A percentile compares a stretch with the other conserved stretches of the same genome.
Evolutionary conservation across 2,329 filamentous ascomycete genomes (phyloP).

Genomic region (Trichoderma koningii): DNA sequence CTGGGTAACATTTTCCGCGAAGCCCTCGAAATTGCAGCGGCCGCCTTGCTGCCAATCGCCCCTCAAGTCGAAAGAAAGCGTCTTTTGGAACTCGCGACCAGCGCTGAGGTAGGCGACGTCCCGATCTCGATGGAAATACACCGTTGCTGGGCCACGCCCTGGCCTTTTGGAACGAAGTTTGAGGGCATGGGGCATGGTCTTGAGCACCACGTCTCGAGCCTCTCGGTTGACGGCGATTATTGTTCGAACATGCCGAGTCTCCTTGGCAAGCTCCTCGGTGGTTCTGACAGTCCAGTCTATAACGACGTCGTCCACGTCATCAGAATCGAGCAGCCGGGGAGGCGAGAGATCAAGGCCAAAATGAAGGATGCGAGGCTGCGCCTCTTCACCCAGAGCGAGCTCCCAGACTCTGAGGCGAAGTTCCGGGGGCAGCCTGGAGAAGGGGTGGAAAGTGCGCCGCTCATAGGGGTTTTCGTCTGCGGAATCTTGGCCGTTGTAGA

Average conservation of each 20-base stretch:
- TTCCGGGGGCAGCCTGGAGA: constrained; percentile 39
- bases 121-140: constrained; percentile 37
- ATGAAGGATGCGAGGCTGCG: constrained; percentile 32
- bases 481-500: constrained; percentile 22
- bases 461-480: constrained; percentile 18
- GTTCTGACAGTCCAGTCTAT: not conserved
- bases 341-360: constrained; percentile 15
- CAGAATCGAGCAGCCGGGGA: not conserved
- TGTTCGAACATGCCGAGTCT: constrained; percentile 36
- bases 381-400: constrained; percentile 38
- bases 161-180: constrained; percentile 31
- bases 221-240: constrained; percentile 42
- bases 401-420: constrained; percentile 41
- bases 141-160: constrained; percentile 30
- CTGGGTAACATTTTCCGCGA: constrained; percentile 38
- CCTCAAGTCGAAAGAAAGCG: no score
- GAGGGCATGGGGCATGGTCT: constrained; percentile 39
- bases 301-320: not conserved
- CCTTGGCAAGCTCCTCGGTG: constrained; percentile 33
- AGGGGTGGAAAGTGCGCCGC: constrained; percentile 33
- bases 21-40: constrained; percentile 31
- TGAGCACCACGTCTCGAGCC: constrained; percentile 40
- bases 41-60: no score
- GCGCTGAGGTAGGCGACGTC: constrained; percentile 39
- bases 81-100: no score